These are phyloP conservation scores for Staphylotrichum longicolle DNA, from an alignment of 495 filamentous ascomycete species.

Conservation along the genomic window DNA sequence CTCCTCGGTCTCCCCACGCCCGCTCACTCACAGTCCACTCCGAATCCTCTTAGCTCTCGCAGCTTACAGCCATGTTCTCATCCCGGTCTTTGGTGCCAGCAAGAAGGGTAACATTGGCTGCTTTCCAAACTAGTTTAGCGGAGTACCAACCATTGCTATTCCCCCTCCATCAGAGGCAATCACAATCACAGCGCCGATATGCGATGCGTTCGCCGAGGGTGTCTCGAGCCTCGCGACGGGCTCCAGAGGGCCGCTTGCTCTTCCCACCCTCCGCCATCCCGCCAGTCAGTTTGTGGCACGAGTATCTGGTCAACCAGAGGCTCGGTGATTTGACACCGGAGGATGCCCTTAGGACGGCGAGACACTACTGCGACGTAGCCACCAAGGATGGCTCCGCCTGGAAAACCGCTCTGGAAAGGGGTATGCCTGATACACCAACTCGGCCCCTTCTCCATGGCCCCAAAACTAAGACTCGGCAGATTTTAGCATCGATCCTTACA, in stretches of 20 bases:
- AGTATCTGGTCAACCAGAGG: background rate
- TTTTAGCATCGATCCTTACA: conserved; percentile 26
- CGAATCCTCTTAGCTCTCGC: no score
- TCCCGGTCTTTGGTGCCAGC: no score
- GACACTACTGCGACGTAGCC: conserved; percentile 29
- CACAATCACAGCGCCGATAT: background rate
- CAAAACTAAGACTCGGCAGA: conserved; percentile 23
- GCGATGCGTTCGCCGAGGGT: background rate
- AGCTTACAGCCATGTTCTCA: no score
- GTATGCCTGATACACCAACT: conserved; percentile 10
- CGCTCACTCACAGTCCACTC: no score
- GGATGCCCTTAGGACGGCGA: conserved; percentile 24
- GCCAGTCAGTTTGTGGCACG: conserved; percentile 27
- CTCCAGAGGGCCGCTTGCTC: background rate
- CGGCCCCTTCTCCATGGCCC: background rate
- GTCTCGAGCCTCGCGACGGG: no score
- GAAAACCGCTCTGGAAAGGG: conserved; percentile 21
- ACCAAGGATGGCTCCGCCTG: conserved; percentile 10
- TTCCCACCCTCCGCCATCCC: conserved; percentile 20
- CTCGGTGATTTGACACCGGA: conserved; percentile 27
- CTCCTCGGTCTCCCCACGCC: no score
- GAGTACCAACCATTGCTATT: background rate
- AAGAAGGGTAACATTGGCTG: no score
- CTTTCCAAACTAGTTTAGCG: no score
- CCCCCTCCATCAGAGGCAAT: background rate